Evolutionary conservation across 495 filamentous ascomycete genomes (phyloP), one percentile per base, ranked within the genome.

Genomic region (Parathielavia appendiculata): DNA sequence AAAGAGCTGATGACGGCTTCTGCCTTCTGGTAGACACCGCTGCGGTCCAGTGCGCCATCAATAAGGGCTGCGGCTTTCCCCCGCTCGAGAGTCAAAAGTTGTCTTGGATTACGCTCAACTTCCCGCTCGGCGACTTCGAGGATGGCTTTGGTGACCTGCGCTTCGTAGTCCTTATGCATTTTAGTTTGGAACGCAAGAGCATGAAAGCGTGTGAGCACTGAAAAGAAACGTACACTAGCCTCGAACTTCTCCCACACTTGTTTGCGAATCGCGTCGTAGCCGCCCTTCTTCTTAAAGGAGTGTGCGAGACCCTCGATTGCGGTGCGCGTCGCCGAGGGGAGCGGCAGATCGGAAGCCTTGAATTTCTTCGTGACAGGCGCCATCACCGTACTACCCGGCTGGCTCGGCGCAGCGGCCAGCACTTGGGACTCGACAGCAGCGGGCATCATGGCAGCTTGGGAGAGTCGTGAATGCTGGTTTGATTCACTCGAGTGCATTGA

Each of bases 251-350:
- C 83, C 84, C 88, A 92, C 4, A 90, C 77, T 52, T 86, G 79
- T 68, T 93, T 93, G 51, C 91, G 83, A 58, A 92, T 79, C n/a
- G 73, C 76, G 69, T 96, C 91, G 63, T 92, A 95, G 40, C 86
- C 87, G 22, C 91, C 91, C 70, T 92, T 92, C 74, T 95, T 95
- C 73, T 93, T 93, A 71, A 91, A 92, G 7, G 83, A 83, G 71
- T 91, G 83, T 11, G 91, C 80, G 23, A 96, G 76, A 56, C 79
- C 78, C 54, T 95, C 90, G 56, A 96, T 91, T 1, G 86, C 83
- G 0, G 79, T 78, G 55, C 88, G 82, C 54, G 91, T 88, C 34
- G 83, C 79, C 19, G 83, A 81, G 26, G 85, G 79, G 20, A 95
- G 73, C 7, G 91, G 91, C 5, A 96, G 77, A 55, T 96, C 91